Percentiles rank a stretch among this genome's conserved stretches.
Conservation (phyloP, 2,329 filamentous ascomycete species). For the Colletotrichum somersetense region DNA sequence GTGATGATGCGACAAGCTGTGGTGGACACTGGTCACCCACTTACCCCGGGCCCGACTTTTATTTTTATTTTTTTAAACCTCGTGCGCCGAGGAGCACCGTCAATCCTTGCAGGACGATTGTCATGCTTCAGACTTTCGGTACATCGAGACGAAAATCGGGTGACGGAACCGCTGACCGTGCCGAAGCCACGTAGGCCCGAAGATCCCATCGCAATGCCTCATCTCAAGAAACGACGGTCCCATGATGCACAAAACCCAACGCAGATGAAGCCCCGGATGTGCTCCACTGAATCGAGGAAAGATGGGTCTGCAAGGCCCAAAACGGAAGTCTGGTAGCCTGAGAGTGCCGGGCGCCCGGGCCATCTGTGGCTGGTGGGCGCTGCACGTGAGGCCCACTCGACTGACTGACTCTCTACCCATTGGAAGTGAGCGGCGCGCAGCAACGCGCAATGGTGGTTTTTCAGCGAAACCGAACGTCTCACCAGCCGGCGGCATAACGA, state of each 20-base stretch:
- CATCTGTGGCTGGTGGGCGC: conserved; percentile 40
- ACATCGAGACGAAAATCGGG: conserved; percentile 36
- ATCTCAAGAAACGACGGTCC: background rate
- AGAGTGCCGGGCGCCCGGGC: conserved; percentile 19
- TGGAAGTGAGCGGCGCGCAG: background rate
- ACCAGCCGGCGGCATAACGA: conserved; percentile 19
- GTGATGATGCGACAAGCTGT: conserved; percentile 33
- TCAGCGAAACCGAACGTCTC: conserved; percentile 34
- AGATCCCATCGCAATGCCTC: background rate
- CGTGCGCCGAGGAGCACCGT: conserved; percentile 39
- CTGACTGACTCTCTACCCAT: conserved; percentile 27
- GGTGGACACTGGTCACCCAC: conserved; percentile 41
- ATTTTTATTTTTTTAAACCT: conserved; percentile 23
- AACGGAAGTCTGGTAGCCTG: conserved; percentile 20
- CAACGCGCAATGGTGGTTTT: conserved; percentile 40
- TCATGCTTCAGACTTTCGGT: conserved; percentile 31
- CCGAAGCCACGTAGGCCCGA: background rate
- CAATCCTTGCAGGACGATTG: conserved; percentile 37
- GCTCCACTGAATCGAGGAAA: background rate
- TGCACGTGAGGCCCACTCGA: conserved; percentile 44
- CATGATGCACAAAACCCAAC: conserved; percentile 9
- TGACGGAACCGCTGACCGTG: conserved; percentile 24
- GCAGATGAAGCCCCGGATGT: conserved; percentile 13
- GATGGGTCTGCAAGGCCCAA: conserved; percentile 9
- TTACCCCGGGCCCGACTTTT: conserved; percentile 37